A percentile compares a stretch with the other conserved stretches of the same genome.
phyloP scores from a whole-genome alignment of 2,329 filamentous ascomycete genomes.

The Huntiella decipiens region DNA sequence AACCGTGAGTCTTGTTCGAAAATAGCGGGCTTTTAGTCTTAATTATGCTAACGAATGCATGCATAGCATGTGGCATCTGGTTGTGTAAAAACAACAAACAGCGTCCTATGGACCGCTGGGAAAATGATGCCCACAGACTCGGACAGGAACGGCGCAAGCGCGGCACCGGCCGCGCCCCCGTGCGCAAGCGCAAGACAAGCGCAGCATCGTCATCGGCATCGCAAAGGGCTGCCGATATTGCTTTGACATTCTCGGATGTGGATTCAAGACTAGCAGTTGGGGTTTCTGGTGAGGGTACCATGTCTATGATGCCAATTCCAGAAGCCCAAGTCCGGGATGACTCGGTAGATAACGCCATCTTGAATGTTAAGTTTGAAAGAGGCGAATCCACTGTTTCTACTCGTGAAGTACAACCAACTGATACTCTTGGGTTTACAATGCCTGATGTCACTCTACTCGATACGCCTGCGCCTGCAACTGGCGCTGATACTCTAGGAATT shows the following conservation, averaged over 20 bases:
- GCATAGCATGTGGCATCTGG: constrained; percentile 72
- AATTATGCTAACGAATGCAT: constrained; percentile 16
- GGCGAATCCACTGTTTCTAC: too few relatives aligned
- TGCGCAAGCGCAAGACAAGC: constrained; percentile 30
- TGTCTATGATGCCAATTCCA: too few relatives aligned
- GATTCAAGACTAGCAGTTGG: too few relatives aligned
- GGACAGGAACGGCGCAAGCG: constrained; percentile 33
- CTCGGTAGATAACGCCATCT: too few relatives aligned
- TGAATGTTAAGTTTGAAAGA: too few relatives aligned
- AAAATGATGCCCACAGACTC: constrained; percentile 37
- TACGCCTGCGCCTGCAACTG: too few relatives aligned
- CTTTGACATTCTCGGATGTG: constrained; percentile 8
- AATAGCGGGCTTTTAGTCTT: constrained; percentile 11
- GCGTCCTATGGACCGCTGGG: constrained; percentile 71
- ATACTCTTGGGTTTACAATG: too few relatives aligned
- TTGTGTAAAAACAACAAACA: constrained; percentile 74
- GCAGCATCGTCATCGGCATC: constrained; percentile 14
- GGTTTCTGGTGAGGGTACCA: too few relatives aligned
- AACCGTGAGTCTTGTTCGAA: constrained; percentile 45
- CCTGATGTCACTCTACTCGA: too few relatives aligned
- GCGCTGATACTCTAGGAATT: too few relatives aligned
- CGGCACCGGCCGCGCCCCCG: constrained; percentile 22
- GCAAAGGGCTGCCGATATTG: constrained; percentile 22
- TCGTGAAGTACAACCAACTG: too few relatives aligned
- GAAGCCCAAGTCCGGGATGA: too few relatives aligned